Base-by-base conservation (phyloP, 2,329 filamentous ascomycete species). In the Hypomyces rosellus region DNA sequence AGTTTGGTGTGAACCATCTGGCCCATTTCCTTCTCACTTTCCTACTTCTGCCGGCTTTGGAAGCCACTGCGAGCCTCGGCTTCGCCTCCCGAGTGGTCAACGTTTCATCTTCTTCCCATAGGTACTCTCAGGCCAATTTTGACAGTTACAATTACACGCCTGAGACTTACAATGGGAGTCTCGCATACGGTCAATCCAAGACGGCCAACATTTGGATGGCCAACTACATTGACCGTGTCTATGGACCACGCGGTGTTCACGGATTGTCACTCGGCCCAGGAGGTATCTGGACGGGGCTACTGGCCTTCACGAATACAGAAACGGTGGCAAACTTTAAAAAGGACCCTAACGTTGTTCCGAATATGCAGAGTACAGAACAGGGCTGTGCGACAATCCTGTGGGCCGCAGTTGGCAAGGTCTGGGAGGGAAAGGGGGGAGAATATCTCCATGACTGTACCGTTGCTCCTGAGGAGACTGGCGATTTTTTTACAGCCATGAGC, bases 1-100 rank as follows among this genome's bases (percentile, higher is more conserved):
- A 80, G 51, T 74, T 80, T 54, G 75, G 69, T 18, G 73, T 69
- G 3, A 78, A 78, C 55, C 72, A 81, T 54, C 60, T 81, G 0
- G 68, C 63, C 1, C 75, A 79, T 34, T 59, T 58, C 40, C 40
- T 53, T 8, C 57, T 81, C 13, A 30, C 25, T 6, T 3, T 30
- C 8, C 25, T 30, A 6, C 25, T 30, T 30, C 74, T 77, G 52
- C 66, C 76, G 22, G 57, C 67, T 0, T 61, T 79, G 3, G 63
- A 77, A 4, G 56, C 63, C 2, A 68, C 66, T 6, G 59, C 66
- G 5, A 71, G 65, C 0, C 61, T 67, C 0, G 55, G 56, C 0
- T 74, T 72, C 49, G 57, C 65, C 5, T 75, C 71, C 4, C 68
- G 77, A 3, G 70, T 80, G 4, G 65, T 81, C 33, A 60, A 64